Percentiles rank a stretch among this genome's conserved stretches.
These are phyloP conservation scores for Melanogaster broomeanus DNA, from an alignment of 768 basidiomycete species.

Conservation along the genomic window DNA sequence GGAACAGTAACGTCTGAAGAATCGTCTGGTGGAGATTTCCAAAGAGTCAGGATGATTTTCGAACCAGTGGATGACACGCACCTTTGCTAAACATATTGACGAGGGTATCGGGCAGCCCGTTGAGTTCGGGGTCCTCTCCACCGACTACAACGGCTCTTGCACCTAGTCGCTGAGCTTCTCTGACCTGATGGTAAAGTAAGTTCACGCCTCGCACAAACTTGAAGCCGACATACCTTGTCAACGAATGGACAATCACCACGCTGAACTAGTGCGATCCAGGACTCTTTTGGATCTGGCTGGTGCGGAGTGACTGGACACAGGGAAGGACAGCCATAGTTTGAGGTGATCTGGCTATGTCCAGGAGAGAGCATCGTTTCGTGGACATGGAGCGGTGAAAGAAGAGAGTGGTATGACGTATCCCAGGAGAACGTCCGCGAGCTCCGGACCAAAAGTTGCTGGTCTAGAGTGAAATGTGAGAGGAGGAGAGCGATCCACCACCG, in stretches of 20 bases:
- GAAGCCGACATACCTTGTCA: slow-evolving; percentile 63
- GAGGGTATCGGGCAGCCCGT: slow-evolving; percentile 71
- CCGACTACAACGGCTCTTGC: slow-evolving; percentile 93
- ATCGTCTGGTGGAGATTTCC: slow-evolving; percentile 53
- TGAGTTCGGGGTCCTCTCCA: slow-evolving; percentile 66
- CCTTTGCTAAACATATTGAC: slow-evolving; percentile 94
- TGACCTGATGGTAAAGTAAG: slow-evolving; percentile 28
- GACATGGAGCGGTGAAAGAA: slow-evolving; percentile 60
- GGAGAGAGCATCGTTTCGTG: slow-evolving; percentile 28
- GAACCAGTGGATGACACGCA: slow-evolving; percentile 32
- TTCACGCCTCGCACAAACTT: slow-evolving; percentile 19
- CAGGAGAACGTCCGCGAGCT: slow-evolving; percentile 64
- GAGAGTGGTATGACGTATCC: slow-evolving; percentile 74
- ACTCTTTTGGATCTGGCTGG: slow-evolving; percentile 60
- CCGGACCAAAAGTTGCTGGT: slow-evolving; percentile 74
- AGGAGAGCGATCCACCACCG: slow-evolving; percentile 75
- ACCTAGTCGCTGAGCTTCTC: slow-evolving; percentile 69
- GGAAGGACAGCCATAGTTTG: slow-evolving; percentile 67
- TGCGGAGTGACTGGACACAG: slow-evolving; percentile 60
- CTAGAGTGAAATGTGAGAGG: slow-evolving; percentile 70
- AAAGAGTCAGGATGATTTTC: slow-evolving; percentile 5
- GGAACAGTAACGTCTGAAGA: slow-evolving; percentile 83
- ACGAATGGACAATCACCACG: slow-evolving; percentile 90
- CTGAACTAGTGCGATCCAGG: slow-evolving; percentile 91
- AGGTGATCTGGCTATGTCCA: not conserved